A percentile compares a stretch with the other conserved stretches of the same genome.
Conservation (phyloP, 169 alveolate genomes). For the Plasmodium vivax region DNA sequence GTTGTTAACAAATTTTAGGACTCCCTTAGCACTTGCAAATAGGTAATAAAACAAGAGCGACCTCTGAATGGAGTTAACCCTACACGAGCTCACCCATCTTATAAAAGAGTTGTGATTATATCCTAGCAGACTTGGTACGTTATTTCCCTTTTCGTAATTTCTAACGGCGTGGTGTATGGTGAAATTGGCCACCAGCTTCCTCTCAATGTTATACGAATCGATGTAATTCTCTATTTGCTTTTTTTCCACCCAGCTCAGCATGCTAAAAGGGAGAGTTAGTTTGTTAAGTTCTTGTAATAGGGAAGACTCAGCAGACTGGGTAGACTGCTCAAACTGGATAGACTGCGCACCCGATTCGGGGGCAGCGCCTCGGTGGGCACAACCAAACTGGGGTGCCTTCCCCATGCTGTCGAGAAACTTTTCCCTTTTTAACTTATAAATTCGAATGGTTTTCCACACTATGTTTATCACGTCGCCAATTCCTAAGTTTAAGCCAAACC, state of each 20-base stretch:
- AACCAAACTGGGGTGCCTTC: background rate
- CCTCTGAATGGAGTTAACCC: background rate
- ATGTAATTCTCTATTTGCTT: slow-evolving; percentile 48
- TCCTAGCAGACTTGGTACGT: slow-evolving; percentile 51
- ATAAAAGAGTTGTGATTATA: slow-evolving; percentile 23
- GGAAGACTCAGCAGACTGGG: too few relatives aligned
- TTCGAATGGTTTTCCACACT: slow-evolving; percentile 83
- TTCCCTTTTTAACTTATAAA: slow-evolving; percentile 36
- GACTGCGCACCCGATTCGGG: background rate
- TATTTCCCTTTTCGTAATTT: slow-evolving; percentile 74
- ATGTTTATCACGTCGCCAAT: slow-evolving; percentile 89
- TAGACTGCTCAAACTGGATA: too few relatives aligned
- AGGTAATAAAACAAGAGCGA: slow-evolving; percentile 27
- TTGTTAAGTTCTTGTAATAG: background rate
- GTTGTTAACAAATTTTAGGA: slow-evolving; percentile 34
- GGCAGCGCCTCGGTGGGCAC: background rate
- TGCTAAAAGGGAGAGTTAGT: background rate
- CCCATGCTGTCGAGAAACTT: background rate
- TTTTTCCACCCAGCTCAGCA: slow-evolving; percentile 7
- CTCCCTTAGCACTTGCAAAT: background rate
- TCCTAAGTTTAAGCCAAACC: slow-evolving; percentile 95
- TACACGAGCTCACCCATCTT: background rate
- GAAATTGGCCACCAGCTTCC: slow-evolving; percentile 63
- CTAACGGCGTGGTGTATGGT: slow-evolving; percentile 47
- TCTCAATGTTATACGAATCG: slow-evolving; percentile 67